These are phyloP conservation scores for Xylariaceae sp. DNA, from an alignment of 2,329 filamentous ascomycete genomes.

Conservation along the genomic window DNA sequence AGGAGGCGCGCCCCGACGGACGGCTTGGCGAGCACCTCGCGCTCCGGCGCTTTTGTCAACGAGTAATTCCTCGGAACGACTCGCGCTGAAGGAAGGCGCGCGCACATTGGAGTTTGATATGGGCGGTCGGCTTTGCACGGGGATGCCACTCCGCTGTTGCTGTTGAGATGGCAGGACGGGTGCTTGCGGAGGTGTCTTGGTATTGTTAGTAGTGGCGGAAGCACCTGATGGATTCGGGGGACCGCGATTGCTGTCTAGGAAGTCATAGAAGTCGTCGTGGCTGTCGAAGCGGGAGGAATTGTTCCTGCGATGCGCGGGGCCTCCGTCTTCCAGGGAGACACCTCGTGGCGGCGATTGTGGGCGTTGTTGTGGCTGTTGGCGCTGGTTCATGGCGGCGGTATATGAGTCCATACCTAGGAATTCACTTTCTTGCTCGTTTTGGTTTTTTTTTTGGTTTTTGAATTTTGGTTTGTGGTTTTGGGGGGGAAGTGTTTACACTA, in stretches of 20 bases:
- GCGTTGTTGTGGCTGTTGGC: conserved; percentile 13
- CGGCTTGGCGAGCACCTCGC: conserved; percentile 27
- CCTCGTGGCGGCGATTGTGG: conserved; percentile 11
- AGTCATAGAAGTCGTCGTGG: conserved; percentile 32
- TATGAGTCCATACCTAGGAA: conserved; percentile 14
- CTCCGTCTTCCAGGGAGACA: conserved; percentile 14
- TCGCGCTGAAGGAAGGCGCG: conserved; percentile 29
- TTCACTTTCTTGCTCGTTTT: too few species aligned
- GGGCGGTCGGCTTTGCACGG: conserved; percentile 27
- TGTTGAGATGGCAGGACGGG: conserved; percentile 17
- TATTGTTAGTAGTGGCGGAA: background rate
- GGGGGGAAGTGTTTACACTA: too few species aligned
- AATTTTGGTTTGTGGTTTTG: too few species aligned
- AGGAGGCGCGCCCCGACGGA: conserved; percentile 19
- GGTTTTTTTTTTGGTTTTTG: too few species aligned
- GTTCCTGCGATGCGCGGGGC: conserved; percentile 16
- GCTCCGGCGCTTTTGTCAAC: conserved; percentile 23
- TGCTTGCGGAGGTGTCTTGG: conserved; percentile 11
- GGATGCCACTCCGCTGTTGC: conserved; percentile 13
- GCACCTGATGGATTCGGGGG: conserved; percentile 8
- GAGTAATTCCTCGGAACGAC: conserved; percentile 31
- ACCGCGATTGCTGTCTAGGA: conserved; percentile 29
- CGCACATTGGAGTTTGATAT: conserved; percentile 29
- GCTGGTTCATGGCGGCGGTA: conserved; percentile 16
- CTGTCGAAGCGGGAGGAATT: conserved; percentile 26